Base-by-base conservation (phyloP, 805 yeast genomes). In the Candida pini region DNA sequence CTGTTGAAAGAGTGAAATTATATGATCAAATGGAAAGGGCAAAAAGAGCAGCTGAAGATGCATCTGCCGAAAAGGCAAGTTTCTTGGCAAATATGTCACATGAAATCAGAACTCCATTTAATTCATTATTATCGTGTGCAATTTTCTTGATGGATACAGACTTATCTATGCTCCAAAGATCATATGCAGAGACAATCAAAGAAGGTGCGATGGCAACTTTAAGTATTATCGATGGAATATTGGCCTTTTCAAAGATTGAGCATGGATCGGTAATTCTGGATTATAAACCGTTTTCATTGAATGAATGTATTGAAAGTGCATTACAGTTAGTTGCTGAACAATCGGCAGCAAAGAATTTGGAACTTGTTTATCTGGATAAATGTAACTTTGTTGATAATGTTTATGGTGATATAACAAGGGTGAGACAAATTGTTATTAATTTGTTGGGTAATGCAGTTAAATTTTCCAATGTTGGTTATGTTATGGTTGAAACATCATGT, bases 21-120 rank as follows among this genome's bases (percentile, higher is more conserved):
- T 72, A 69, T 45, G 47, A 58, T 9, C 71, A 69, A 43, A 68
- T 73, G 66, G 69, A 68, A 43, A 36, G 64, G 9, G 76, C 76
- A 1, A 72, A 66, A 40, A 70, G 62, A 33, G 73, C 73, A 6
- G 76, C 76, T 2, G 76, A 70, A 40, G 73, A 68, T 34, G 76
- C 76, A 4, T 70, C 75, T 2, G 70, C 71, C 5, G 75, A 69
- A 46, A 72, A 71, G 52, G 73, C 77, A 4, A 69, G 72, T 34
- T 72, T 72, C 47, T 48, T 72, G 38, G 69, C 68, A 6, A 73
- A 72, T 41, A 72, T 72, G 78, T 71, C 77, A 2, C 78, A 72
- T 44, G 78, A 72, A 43, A 71, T 72, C 31, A 54, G 78, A 32
- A 72, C 78, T 2, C 78, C 78, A 1, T 72, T 72, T 53, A 73